phyloP scores from a whole-genome alignment of 352 stramenopile genomes.

The Globisporangium alternatum region DNA sequence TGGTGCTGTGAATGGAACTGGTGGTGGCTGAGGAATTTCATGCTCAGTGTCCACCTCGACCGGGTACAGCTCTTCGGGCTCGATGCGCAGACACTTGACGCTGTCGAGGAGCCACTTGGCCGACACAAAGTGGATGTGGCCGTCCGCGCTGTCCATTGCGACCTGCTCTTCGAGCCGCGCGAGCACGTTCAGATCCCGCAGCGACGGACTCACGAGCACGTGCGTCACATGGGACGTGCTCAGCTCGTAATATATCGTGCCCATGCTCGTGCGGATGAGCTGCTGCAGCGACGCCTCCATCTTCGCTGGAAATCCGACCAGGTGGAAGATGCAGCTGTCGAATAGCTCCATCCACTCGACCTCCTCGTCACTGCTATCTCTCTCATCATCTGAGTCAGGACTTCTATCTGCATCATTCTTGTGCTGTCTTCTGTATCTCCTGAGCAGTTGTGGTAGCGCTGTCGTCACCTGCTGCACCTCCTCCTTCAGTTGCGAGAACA shows the following conservation, averaged over 20 bases:
- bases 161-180: conserved; percentile 32
- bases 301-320: conserved; percentile 50
- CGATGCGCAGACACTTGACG: conserved; percentile 41
- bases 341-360: conserved; percentile 53
- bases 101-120: conserved; percentile 65
- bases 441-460: conserved; percentile 30
- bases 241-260: conserved; percentile 64
- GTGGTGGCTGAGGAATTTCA: neutral
- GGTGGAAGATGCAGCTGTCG: conserved; percentile 58
- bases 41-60: conserved; percentile 47
- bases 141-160: conserved; percentile 23
- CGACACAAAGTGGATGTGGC: conserved; percentile 50
- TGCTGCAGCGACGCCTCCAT: conserved; percentile 38
- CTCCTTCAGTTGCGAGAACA: conserved; percentile 38
- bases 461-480: conserved; percentile 33
- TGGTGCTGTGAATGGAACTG: neutral
- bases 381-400: neutral
- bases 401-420: neutral
- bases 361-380: conserved; percentile 14
- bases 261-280: conserved; percentile 64
- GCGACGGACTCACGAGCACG: conserved; percentile 56
- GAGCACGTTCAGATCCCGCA: conserved; percentile 34
- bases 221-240: conserved; percentile 60
- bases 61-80: conserved; percentile 65
- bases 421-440: neutral